Evolutionary conservation across 225 moss, liverwort and hornwort species (phyloP).

Genomic region (Bryum argenteum): DNA sequence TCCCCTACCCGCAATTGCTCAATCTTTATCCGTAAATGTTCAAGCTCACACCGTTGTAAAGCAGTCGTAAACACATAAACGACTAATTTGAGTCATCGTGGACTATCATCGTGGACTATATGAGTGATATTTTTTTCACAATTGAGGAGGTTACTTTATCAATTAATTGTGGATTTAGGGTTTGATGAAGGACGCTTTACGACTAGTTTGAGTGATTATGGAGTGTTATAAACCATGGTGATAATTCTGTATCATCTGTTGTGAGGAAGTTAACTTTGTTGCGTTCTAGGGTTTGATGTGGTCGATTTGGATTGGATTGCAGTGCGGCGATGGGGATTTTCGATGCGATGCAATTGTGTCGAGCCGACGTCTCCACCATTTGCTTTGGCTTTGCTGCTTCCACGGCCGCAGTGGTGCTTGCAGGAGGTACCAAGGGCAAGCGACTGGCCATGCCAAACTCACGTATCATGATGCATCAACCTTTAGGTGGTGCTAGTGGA

Average conservation of each 20-base stretch:
- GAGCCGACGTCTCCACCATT: slow-evolving; percentile 80
- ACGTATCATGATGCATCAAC: slow-evolving; percentile 90
- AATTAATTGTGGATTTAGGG: too few relatives aligned
- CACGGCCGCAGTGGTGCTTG: slow-evolving; percentile 76
- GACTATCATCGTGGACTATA: too few relatives aligned
- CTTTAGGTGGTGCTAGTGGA: slow-evolving; percentile 79
- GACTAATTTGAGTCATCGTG: too few relatives aligned
- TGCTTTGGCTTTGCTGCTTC: slow-evolving; percentile 88
- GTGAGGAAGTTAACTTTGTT: not conserved
- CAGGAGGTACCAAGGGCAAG: slow-evolving; percentile 78
- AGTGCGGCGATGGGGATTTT: slow-evolving; percentile 85
- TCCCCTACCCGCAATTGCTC: not conserved
- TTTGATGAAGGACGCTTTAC: too few relatives aligned
- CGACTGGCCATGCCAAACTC: slow-evolving; percentile 85
- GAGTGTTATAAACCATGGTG: too few relatives aligned
- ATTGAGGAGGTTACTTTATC: too few relatives aligned
- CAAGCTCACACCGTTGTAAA: too few relatives aligned
- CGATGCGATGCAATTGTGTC: slow-evolving; percentile 80
- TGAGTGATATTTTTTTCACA: too few relatives aligned
- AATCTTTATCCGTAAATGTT: too few relatives aligned
- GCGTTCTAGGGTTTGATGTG: slow-evolving; percentile 6
- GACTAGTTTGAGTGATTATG: too few relatives aligned
- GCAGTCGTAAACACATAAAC: too few relatives aligned
- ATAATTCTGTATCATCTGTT: too few relatives aligned
- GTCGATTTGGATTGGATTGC: slow-evolving; percentile 23